These are phyloP conservation scores for Blastobotrys serpentis DNA, from an alignment of 1,139 yeast genomes.

Conservation along the genomic window DNA sequence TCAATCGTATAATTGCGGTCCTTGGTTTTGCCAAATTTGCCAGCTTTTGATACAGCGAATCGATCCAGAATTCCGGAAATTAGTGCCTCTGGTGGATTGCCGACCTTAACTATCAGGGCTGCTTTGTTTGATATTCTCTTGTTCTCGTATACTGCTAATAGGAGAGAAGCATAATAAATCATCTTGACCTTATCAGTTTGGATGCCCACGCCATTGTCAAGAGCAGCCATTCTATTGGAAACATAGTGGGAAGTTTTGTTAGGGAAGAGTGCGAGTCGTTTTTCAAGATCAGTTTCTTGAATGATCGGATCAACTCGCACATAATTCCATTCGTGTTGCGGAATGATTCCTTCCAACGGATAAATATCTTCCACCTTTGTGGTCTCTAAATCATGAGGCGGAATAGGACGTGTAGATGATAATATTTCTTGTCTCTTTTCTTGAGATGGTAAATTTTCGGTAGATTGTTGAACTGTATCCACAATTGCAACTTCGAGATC, in stretches of 20 bases:
- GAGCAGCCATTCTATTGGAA: constrained; percentile 46
- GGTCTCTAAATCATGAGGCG: constrained; percentile 71
- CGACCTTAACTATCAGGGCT: constrained; percentile 58
- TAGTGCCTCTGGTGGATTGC: constrained; percentile 67
- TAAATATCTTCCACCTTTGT: constrained; percentile 79
- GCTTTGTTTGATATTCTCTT: constrained; percentile 64
- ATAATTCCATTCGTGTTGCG: constrained; percentile 59
- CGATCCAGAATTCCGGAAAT: constrained; percentile 71
- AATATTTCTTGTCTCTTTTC: constrained; percentile 55
- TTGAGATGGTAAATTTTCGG: constrained; percentile 70
- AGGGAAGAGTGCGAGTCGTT: constrained; percentile 61
- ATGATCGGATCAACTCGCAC: constrained; percentile 61
- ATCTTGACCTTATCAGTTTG: constrained; percentile 62
- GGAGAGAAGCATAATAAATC: constrained; percentile 72
- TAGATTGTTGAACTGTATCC: constrained; percentile 70
- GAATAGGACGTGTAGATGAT: constrained; percentile 76
- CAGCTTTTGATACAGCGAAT: constrained; percentile 65
- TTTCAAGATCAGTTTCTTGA: constrained; percentile 49
- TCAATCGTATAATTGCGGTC: constrained; percentile 66
- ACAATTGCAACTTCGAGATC: constrained; percentile 77
- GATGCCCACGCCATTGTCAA: constrained; percentile 33
- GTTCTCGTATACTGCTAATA: constrained; percentile 75
- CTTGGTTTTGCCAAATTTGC: constrained; percentile 69
- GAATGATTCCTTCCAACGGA: constrained; percentile 68
- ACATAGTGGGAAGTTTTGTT: constrained; percentile 57